A percentile compares a stretch with the other conserved stretches of the same genome.
These are phyloP conservation scores for Microthlaspi erraticum DNA, from an alignment of 345 rosid genomes.

Conservation along the genomic window DNA sequence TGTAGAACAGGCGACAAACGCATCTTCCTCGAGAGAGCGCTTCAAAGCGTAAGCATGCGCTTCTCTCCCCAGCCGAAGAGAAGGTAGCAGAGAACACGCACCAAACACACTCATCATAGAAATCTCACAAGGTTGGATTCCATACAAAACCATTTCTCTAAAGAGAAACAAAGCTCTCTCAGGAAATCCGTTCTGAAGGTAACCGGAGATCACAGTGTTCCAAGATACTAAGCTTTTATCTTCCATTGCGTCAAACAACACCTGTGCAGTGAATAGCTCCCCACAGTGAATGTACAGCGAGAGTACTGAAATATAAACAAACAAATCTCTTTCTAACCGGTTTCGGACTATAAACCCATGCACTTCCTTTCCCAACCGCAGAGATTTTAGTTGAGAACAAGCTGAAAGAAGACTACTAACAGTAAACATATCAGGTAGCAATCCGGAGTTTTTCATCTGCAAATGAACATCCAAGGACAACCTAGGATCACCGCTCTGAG, in stretches of 20 bases:
- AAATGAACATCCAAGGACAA: conserved; percentile 51
- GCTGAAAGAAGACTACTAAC: conserved; percentile 64
- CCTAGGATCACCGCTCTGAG: conserved; percentile 57
- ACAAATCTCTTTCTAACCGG: conserved; percentile 52
- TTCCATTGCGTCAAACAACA: conserved; percentile 55
- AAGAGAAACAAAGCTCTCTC: conserved; percentile 56
- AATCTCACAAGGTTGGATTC: conserved; percentile 52
- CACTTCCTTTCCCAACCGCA: conserved; percentile 53
- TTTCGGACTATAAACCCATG: conserved; percentile 60
- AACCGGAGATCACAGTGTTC: conserved; percentile 64
- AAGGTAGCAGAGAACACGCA: conserved; percentile 63
- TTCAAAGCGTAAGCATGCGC: conserved; percentile 63
- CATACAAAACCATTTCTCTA: conserved; percentile 51
- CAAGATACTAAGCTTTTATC: conserved; percentile 61
- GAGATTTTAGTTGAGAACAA: conserved; percentile 52
- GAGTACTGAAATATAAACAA: conserved; percentile 54
- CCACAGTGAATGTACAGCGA: conserved; percentile 61
- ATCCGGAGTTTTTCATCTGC: conserved; percentile 54
- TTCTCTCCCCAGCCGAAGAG: conserved; percentile 65
- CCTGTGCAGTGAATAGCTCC: conserved; percentile 49
- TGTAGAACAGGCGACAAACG: conserved; percentile 56
- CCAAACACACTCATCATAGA: conserved; percentile 51
- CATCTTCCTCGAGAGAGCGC: conserved; percentile 41
- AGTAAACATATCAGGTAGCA: conserved; percentile 60
- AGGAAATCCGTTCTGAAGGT: conserved; percentile 60